Evolutionary conservation across 352 stramenopile genomes (phyloP).

Genomic region (Plasmopara muralis): DNA sequence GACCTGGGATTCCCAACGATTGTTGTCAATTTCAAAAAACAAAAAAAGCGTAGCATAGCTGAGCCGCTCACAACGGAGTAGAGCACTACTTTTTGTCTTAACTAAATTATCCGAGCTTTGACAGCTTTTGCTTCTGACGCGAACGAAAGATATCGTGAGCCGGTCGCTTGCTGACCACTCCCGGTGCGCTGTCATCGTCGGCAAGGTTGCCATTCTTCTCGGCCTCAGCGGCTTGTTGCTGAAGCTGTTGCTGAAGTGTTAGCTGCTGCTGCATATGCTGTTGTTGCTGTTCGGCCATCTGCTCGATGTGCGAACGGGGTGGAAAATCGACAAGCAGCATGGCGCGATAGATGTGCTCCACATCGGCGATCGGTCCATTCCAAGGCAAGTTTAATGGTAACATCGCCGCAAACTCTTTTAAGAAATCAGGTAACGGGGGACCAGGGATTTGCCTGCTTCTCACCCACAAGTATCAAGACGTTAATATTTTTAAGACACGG

Average conservation of each 20-base stretch:
- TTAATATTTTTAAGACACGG: not conserved
- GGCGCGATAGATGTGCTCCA: slow-evolving; percentile 80
- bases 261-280: slow-evolving; percentile 57
- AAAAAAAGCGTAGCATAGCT: slow-evolving; percentile 24
- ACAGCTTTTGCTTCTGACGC: slow-evolving; percentile 80
- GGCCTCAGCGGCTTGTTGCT: slow-evolving; percentile 47
- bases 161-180: slow-evolving; percentile 74
- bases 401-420: slow-evolving; percentile 81
- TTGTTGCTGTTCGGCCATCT: slow-evolving; percentile 56
- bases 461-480: slow-evolving; percentile 5
- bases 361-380: slow-evolving; percentile 82
- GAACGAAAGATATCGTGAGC: slow-evolving; percentile 82
- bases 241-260: slow-evolving; percentile 40
- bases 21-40: slow-evolving; percentile 37
- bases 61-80: not conserved
- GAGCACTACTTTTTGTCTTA: not conserved
- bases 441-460: slow-evolving; percentile 52
- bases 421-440: slow-evolving; percentile 73
- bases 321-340: slow-evolving; percentile 82
- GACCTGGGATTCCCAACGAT: slow-evolving; percentile 31
- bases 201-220: slow-evolving; percentile 34
- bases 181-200: slow-evolving; percentile 37
- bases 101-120: slow-evolving; percentile 52
- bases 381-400: slow-evolving; percentile 73
- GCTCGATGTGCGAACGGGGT: slow-evolving; percentile 59